Evolutionary conservation across 371 early-diverging fungal genomes (phyloP), one percentile per base, ranked within the genome.

Genomic region (Umbelopsis sp.): DNA sequence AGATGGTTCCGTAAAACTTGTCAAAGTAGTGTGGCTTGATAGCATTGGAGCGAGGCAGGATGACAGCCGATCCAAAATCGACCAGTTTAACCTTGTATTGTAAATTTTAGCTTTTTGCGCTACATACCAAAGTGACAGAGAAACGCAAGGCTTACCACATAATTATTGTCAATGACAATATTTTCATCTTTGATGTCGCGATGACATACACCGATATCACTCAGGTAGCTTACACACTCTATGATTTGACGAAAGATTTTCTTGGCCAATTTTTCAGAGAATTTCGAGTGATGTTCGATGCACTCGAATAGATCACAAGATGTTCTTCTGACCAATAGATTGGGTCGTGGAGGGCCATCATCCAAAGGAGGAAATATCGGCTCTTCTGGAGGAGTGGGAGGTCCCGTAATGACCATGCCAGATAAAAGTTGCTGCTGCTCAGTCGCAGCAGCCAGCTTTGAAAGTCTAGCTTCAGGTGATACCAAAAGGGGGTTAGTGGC

Each of bases 291-390:
- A 29, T 81, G 83, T 71, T 92, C 91, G 63, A 93, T 92, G 71
- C 90, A 92, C 76, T 94, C 94, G 73, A 94, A 94, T 66, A 94
- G 75, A 73, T 94, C 94, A 52, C 87, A 86, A 4, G 86, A 85
- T 1, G 85, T 83, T 32, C 86, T 78, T 57, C 87, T 80, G 35
- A 79, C 80, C 66, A 85, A 72, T 5, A 79, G 63, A 25, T 74
- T 70, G 6, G 79, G 72, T n/a, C 52, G 38, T 44, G 69, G 69
- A 8, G 69, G 66, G 41, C 70, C 70, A 25, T 57, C 57, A 14
- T 57, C 57, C 4, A 57, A 12, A 14, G 57, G 57, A 50, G 67
- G 52, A 12, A 53, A 44, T 16, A 25, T 35, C 12, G 35, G 24
- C 20, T 41, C 44, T 44, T 44, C 44, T 48, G 53, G 50, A 14